Conservation (phyloP, 768 basidiomycete genomes). For the Russula vinacea region DNA sequence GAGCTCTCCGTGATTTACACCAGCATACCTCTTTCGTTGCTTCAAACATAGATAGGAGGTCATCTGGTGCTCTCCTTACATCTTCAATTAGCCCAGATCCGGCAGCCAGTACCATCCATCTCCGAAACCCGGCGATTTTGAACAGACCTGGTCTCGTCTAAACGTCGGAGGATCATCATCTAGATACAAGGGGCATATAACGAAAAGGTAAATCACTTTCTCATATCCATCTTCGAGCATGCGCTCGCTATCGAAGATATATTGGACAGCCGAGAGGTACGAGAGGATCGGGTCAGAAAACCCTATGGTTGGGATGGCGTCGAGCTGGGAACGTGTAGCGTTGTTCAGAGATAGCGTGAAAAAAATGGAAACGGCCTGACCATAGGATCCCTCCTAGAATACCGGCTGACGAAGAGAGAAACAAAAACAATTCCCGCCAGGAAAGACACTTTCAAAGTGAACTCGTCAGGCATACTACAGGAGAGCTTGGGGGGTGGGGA, state of each 20-base stretch:
- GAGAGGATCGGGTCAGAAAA: constrained; percentile 33
- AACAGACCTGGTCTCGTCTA: neutral
- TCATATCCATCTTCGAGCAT: constrained; percentile 7
- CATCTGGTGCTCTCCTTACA: too few species aligned
- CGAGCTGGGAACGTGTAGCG: neutral
- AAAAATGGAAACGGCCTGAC: neutral
- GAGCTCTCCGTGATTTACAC: neutral
- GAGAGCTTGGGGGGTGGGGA: too few species aligned
- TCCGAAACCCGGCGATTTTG: too few species aligned
- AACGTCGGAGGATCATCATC: neutral
- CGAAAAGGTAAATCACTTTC: neutral
- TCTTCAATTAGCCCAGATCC: too few species aligned
- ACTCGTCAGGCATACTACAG: neutral
- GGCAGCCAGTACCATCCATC: too few species aligned
- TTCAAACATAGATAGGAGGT: neutral
- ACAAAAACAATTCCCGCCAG: neutral
- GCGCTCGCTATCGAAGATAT: neutral
- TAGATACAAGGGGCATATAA: neutral
- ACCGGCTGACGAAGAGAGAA: neutral
- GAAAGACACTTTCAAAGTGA: neutral
- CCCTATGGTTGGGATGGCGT: neutral
- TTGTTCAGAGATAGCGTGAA: neutral
- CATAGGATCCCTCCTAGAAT: neutral
- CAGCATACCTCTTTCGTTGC: neutral
- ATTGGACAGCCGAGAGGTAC: constrained; percentile 21